Conservation (phyloP, 331 rosid genomes). For the Quercus tomentella region DNA sequence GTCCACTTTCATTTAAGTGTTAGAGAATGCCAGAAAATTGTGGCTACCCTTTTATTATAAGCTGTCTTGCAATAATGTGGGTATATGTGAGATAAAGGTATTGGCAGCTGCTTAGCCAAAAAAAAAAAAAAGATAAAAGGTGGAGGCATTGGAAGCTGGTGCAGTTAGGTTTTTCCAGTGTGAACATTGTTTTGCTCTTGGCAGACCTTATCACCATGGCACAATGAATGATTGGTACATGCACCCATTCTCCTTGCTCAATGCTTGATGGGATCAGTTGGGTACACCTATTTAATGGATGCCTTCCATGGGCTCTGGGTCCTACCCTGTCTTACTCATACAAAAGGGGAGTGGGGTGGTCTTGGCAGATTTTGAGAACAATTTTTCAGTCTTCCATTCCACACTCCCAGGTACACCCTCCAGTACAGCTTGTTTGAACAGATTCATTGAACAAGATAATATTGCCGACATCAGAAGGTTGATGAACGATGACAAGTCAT, state of each 20-base stretch:
- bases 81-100: too few species aligned
- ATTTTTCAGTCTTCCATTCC: neutral
- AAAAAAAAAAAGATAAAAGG: neutral
- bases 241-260: neutral
- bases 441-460: neutral
- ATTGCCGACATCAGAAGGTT: neutral
- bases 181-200: neutral
- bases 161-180: neutral
- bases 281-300: neutral
- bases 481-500: neutral
- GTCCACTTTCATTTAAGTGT: neutral
- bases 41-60: too few species aligned
- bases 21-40: neutral
- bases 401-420: too few species aligned
- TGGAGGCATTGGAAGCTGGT: neutral
- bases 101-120: too few species aligned
- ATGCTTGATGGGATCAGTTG: neutral
- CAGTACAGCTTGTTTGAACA: neutral
- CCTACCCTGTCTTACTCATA: too few species aligned
- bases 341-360: neutral
- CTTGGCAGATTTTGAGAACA: neutral
- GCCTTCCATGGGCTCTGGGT: neutral
- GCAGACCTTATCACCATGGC: neutral
- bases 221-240: neutral
- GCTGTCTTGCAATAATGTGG: too few species aligned